These are phyloP conservation scores for Agrocybe pediades DNA, from an alignment of 768 basidiomycete genomes.

Conservation along the genomic window DNA sequence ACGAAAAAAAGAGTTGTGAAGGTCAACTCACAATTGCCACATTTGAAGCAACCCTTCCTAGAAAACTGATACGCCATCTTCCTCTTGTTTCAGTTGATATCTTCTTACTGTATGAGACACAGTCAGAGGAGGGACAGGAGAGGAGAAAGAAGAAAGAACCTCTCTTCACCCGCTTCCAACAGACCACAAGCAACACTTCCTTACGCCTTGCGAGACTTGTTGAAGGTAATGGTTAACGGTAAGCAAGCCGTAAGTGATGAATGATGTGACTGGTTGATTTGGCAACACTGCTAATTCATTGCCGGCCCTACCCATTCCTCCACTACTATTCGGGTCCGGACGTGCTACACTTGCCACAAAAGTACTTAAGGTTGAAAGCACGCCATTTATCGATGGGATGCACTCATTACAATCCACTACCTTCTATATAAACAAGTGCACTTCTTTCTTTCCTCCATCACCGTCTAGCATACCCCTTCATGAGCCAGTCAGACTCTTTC, in stretches of 20 bases:
- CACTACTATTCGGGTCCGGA: constrained; percentile 5
- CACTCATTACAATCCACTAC: neutral
- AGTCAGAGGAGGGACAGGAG: constrained; percentile 5
- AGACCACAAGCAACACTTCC: constrained; percentile 66
- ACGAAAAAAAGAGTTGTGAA: constrained; percentile 11
- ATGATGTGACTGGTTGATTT: constrained; percentile 16
- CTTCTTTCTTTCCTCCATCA: neutral
- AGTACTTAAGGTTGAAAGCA: constrained; percentile 1
- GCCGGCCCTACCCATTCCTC: constrained; percentile 18
- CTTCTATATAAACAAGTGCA: neutral
- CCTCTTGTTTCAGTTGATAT: constrained; percentile 32
- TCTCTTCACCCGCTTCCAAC: constrained; percentile 77
- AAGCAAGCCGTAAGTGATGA: constrained; percentile 25
- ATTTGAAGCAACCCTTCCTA: constrained; percentile 92
- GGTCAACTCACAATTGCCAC: constrained; percentile 77
- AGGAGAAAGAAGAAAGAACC: constrained; percentile 37
- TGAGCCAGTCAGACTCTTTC: neutral
- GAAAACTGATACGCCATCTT: constrained; percentile 82
- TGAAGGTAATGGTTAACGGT: constrained; percentile 44
- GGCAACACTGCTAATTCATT: constrained; percentile 14
- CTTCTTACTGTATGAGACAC: constrained; percentile 7
- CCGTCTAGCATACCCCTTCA: no score
- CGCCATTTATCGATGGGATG: constrained; percentile 9
- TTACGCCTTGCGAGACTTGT: constrained; percentile 59
- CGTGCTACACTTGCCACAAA: constrained; percentile 10